Percentiles rank a stretch among this genome's conserved stretches.
phyloP scores from a whole-genome alignment of 805 yeast genomes.

The Pichia heedii region DNA sequence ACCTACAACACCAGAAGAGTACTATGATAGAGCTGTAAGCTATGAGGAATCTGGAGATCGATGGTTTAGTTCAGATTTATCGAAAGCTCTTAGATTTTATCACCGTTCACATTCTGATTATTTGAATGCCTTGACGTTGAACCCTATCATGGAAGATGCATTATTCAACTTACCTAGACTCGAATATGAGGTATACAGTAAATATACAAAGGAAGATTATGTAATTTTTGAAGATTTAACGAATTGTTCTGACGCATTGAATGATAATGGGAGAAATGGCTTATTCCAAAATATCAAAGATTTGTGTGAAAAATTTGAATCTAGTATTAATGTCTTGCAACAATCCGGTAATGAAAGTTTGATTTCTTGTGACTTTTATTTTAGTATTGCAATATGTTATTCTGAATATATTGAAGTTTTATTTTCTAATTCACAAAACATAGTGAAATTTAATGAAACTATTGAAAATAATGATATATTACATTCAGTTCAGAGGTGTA shows the following conservation, averaged over 20 bases:
- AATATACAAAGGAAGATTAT: conserved; percentile 40
- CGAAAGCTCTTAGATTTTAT: conserved; percentile 58
- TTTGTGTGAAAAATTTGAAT: conserved; percentile 33
- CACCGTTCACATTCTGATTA: conserved; percentile 46
- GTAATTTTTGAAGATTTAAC: conserved; percentile 28
- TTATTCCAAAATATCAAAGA: conserved; percentile 32
- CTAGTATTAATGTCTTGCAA: conserved; percentile 23
- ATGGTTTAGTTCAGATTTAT: conserved; percentile 57
- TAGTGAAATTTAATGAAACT: not conserved
- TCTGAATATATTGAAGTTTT: conserved; percentile 36
- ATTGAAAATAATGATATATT: not conserved
- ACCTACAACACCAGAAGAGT: conserved; percentile 42
- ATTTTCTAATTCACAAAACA: conserved; percentile 1
- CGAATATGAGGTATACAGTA: conserved; percentile 47
- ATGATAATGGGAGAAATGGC: conserved; percentile 14
- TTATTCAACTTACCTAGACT: conserved; percentile 53
- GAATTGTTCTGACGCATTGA: conserved; percentile 26
- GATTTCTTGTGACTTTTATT: conserved; percentile 35
- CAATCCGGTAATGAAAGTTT: not conserved
- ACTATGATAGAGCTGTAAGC: conserved; percentile 44
- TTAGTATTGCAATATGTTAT: conserved; percentile 39
- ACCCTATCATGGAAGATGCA: conserved; percentile 32
- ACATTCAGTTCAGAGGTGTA: conserved; percentile 14
- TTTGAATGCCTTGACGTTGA: conserved; percentile 25
- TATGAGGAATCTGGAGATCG: conserved; percentile 73